These are phyloP conservation scores for Lobosporangium transversale DNA, from an alignment of 192 early-diverging fungal species.

Conservation along the genomic window DNA sequence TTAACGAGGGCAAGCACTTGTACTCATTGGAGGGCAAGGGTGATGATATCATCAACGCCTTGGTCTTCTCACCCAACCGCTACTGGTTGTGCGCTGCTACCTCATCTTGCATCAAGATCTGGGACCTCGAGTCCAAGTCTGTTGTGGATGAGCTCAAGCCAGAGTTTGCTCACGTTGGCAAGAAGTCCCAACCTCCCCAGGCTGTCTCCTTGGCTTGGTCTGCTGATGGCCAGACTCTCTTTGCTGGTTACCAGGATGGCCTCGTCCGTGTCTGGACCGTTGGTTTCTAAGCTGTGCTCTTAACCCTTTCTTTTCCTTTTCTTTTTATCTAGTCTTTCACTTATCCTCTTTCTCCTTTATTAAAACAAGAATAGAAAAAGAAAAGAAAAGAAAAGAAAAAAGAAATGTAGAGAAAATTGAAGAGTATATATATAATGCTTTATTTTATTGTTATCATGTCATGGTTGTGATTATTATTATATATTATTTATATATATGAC, in stretches of 20 bases:
- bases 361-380: conserved; percentile 1
- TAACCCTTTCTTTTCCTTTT: background rate
- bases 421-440: too few species aligned
- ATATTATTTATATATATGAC: background rate
- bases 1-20: conserved; percentile 99
- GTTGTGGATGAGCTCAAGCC: conserved; percentile 93
- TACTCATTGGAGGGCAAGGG: conserved; percentile 94
- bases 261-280: conserved; percentile 54
- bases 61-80: conserved; percentile 99
- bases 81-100: conserved; percentile 99
- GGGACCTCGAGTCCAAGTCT: conserved; percentile 99
- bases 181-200: conserved; percentile 82
- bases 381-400: background rate
- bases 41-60: conserved; percentile 95
- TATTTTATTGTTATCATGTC: too few species aligned
- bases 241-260: conserved; percentile 93
- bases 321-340: too few species aligned
- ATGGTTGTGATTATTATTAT: background rate
- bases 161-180: conserved; percentile 75
- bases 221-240: conserved; percentile 97
- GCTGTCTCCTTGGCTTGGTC: conserved; percentile 99
- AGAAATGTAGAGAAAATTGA: background rate
- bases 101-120: conserved; percentile 96
- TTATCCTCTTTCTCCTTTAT: too few species aligned
- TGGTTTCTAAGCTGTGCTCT: conserved; percentile 30